phyloP scores from a whole-genome alignment of 257 asterid species.

The Lycium ferocissimum region DNA sequence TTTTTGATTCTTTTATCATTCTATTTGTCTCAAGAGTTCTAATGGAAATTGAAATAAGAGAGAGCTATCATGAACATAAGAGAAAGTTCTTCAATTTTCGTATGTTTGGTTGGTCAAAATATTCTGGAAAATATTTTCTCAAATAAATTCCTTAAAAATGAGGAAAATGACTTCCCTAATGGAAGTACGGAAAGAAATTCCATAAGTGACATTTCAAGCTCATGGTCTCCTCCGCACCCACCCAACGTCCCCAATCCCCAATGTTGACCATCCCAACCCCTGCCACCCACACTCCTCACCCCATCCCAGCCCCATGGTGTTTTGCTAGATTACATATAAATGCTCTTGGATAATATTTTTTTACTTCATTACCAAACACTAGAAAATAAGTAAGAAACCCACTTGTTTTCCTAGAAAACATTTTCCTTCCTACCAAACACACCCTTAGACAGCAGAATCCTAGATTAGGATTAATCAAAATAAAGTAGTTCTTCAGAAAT shows the following conservation, averaged over 20 bases:
- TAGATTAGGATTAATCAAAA: neutral
- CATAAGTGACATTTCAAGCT: neutral
- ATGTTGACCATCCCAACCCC: too few species aligned
- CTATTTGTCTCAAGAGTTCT: neutral
- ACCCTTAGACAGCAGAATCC: neutral
- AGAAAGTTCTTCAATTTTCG: neutral
- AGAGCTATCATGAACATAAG: neutral
- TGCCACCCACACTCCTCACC: neutral
- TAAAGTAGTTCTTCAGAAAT: neutral
- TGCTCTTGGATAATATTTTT: too few species aligned
- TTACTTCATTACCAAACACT: too few species aligned
- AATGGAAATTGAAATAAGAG: too few species aligned
- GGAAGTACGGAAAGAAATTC: neutral
- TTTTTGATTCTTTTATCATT: too few species aligned
- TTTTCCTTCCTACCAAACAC: too few species aligned
- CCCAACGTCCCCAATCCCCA: neutral
- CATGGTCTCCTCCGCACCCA: neutral
- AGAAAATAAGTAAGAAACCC: too few species aligned
- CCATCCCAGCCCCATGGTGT: neutral
- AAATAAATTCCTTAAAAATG: too few species aligned
- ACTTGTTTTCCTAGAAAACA: too few species aligned
- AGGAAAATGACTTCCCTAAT: too few species aligned
- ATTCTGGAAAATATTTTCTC: too few species aligned
- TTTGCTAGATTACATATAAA: neutral
- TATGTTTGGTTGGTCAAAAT: neutral